These are phyloP conservation scores for Bruguiera sexangula DNA, from an alignment of 345 rosid genomes.

Conservation along the genomic window DNA sequence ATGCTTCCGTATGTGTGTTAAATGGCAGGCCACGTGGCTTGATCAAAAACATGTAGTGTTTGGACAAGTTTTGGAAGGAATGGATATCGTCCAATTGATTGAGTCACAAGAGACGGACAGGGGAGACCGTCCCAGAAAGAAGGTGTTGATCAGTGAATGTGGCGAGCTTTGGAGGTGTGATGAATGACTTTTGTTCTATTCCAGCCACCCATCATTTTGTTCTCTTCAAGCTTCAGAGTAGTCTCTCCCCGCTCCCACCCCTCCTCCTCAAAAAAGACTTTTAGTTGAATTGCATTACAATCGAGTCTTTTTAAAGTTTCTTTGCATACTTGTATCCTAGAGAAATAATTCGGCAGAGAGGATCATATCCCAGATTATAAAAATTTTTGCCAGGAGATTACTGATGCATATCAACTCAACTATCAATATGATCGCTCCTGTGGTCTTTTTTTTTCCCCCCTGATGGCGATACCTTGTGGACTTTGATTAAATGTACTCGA, in stretches of 20 bases:
- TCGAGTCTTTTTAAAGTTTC: background rate
- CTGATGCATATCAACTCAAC: background rate
- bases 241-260: background rate
- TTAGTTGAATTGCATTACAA: too few relatives aligned
- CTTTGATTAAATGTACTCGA: too few relatives aligned
- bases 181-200: conserved; percentile 26
- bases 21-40: conserved; percentile 90
- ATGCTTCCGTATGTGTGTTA: background rate
- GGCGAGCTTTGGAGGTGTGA: conserved; percentile 83
- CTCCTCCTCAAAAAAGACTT: too few relatives aligned
- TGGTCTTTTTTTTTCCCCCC: too few relatives aligned
- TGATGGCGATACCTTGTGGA: too few relatives aligned
- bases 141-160: conserved; percentile 73
- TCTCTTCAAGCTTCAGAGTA: conserved; percentile 2
- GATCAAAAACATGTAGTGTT: conserved; percentile 95
- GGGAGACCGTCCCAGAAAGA: conserved; percentile 92
- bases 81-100: conserved; percentile 73
- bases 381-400: background rate
- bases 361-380: background rate
- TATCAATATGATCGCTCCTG: too few relatives aligned
- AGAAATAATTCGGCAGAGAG: background rate
- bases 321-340: conserved; percentile 8
- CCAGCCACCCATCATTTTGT: background rate
- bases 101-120: conserved; percentile 88
- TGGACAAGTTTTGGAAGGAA: conserved; percentile 93